phyloP scores from a whole-genome alignment of 108 stramenopile genomes.

The Bacterosira constricta region DNA sequence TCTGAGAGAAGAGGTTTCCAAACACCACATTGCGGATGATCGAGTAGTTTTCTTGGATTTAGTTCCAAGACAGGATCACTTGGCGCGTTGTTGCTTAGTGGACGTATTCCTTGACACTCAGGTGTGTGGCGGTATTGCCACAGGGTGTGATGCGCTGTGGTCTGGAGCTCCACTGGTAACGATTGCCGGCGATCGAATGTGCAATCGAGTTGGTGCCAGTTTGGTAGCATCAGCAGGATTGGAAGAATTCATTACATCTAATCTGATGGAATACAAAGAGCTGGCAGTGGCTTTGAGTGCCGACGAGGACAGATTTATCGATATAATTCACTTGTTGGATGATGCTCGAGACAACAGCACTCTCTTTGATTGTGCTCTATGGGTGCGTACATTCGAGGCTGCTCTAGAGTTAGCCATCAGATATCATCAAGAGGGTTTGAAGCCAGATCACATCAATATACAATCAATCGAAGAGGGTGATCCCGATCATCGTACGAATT shows the following conservation, averaged over 20 bases:
- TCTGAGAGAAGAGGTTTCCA: not conserved
- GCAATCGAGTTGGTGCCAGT: constrained; percentile 6
- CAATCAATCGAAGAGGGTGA: no score
- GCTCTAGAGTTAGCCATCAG: no score
- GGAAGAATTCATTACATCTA: not conserved
- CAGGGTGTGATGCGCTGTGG: constrained; percentile 2
- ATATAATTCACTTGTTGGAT: constrained; percentile 7
- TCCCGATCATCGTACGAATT: no score
- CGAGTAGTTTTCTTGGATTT: not conserved
- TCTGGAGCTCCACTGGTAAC: not conserved
- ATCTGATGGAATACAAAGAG: not conserved
- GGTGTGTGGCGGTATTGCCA: not conserved
- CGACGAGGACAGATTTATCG: constrained; percentile 10
- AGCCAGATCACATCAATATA: no score
- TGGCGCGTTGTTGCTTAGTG: not conserved
- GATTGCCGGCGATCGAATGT: not conserved
- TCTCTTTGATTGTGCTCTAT: not conserved
- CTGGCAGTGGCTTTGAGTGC: constrained; percentile 1
- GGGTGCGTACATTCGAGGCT: not conserved
- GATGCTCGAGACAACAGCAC: not conserved
- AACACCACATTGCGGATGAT: not conserved
- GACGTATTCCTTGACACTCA: constrained; percentile 6
- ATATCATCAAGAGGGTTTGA: no score
- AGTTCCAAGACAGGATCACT: not conserved
- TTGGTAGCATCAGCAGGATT: not conserved